These are phyloP conservation scores for Neurospora sp. DNA, from an alignment of 2,329 filamentous ascomycete genomes.

Conservation along the genomic window DNA sequence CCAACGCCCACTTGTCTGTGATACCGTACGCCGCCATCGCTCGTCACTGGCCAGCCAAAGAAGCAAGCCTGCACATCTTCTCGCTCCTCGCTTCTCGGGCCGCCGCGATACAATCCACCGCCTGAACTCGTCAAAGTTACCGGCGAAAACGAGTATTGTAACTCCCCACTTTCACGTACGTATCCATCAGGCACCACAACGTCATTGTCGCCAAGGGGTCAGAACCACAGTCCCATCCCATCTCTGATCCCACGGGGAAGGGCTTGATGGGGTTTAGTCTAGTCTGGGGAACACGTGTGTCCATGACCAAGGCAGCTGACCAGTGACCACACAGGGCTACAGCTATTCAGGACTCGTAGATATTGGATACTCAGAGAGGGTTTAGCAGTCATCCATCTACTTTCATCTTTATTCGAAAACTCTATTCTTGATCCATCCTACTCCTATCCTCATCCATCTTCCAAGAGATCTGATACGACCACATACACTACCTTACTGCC, in stretches of 20 bases:
- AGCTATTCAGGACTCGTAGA: slow-evolving; percentile 18
- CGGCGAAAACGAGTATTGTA: background rate
- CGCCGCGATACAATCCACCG: background rate
- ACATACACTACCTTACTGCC: background rate
- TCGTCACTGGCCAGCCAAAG: background rate
- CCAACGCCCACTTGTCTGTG: background rate
- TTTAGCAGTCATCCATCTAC: background rate
- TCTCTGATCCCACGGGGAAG: background rate
- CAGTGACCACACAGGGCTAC: background rate
- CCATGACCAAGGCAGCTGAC: background rate
- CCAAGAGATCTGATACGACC: background rate
- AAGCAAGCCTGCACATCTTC: background rate
- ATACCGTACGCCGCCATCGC: background rate
- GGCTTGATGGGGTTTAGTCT: background rate
- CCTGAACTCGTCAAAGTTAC: background rate
- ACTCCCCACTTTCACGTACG: background rate
- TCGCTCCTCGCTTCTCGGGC: background rate
- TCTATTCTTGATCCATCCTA: background rate
- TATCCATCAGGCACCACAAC: background rate
- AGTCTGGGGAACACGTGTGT: background rate
- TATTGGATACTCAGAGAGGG: background rate
- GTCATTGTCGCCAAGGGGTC: background rate
- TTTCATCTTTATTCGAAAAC: background rate
- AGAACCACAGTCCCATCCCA: background rate
- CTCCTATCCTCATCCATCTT: background rate